These are phyloP conservation scores for Cucurbita pepo DNA, from an alignment of 306 rosid genomes.

Conservation along the genomic window DNA sequence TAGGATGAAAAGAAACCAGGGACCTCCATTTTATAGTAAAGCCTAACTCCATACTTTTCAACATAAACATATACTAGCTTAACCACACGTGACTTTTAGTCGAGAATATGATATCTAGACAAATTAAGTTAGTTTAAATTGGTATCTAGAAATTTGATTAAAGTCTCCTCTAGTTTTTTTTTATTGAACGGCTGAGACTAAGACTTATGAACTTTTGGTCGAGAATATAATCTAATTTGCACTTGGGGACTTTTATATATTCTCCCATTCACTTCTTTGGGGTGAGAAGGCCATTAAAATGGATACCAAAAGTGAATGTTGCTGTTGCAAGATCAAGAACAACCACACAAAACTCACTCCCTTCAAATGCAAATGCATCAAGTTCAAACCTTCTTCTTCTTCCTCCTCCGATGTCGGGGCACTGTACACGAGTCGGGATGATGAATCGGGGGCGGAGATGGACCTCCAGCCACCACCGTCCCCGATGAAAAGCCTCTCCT, in stretches of 20 bases:
- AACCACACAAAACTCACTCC: neutral
- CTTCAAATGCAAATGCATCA: neutral
- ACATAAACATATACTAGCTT: too few relatives aligned
- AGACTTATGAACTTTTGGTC: too few relatives aligned
- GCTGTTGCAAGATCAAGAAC: neutral
- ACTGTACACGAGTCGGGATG: neutral
- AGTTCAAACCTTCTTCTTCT: neutral
- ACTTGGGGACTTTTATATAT: neutral
- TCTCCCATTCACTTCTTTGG: neutral
- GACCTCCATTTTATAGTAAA: too few relatives aligned
- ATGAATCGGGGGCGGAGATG: neutral
- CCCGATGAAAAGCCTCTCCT: neutral
- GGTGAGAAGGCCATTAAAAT: neutral
- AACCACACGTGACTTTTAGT: too few relatives aligned
- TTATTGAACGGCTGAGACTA: too few relatives aligned
- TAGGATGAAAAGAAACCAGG: too few relatives aligned
- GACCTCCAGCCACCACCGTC: neutral
- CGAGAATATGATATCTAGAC: too few relatives aligned
- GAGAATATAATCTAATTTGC: neutral
- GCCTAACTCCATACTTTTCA: too few relatives aligned
- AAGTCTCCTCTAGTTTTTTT: too few relatives aligned
- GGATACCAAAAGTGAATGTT: neutral
- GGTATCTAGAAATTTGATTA: too few relatives aligned
- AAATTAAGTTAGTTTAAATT: too few relatives aligned
- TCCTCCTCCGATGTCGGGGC: neutral